Percentiles rank a stretch among this genome's conserved stretches.
Evolutionary conservation across 108 stramenopile genomes (phyloP).

Genomic region (Nitzschia sp.): DNA sequence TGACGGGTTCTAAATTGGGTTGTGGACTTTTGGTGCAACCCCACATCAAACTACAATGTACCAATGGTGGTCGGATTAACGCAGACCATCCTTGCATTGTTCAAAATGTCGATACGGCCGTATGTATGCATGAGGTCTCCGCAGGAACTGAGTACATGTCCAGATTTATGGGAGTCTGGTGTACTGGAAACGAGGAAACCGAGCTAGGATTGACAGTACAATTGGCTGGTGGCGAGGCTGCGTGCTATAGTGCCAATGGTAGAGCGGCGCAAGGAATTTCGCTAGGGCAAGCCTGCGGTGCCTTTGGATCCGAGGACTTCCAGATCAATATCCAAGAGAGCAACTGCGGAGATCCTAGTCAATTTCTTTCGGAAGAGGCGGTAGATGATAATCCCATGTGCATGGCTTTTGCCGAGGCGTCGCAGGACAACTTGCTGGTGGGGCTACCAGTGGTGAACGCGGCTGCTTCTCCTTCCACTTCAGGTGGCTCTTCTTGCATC

Average conservation of each 20-base stretch:
- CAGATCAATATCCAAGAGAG: not conserved
- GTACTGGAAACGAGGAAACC: not conserved
- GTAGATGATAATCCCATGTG: not conserved
- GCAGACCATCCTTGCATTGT: not conserved
- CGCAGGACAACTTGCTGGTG: not conserved
- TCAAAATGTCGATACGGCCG: not conserved
- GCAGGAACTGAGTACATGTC: not conserved
- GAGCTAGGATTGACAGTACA: conserved; percentile 1
- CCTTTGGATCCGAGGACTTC: not conserved
- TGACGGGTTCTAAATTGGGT: not conserved
- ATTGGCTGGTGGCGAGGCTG: not conserved
- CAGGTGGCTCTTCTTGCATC: not conserved
- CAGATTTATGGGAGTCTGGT: not conserved
- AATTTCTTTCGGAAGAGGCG: not conserved
- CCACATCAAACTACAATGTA: conserved; percentile 2
- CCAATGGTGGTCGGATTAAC: conserved; percentile 8
- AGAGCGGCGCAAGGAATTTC: not conserved
- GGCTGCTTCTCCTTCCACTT: not conserved
- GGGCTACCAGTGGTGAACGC: not conserved
- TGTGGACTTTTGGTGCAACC: not conserved
- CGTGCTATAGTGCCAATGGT: conserved; percentile 1
- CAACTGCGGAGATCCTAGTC: not conserved
- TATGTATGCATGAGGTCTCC: conserved; percentile 8
- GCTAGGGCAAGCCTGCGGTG: conserved; percentile 1
- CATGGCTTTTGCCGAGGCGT: not conserved